Conservation (phyloP, 2,329 filamentous ascomycete species). For the Ophiosphaerella narmari region DNA sequence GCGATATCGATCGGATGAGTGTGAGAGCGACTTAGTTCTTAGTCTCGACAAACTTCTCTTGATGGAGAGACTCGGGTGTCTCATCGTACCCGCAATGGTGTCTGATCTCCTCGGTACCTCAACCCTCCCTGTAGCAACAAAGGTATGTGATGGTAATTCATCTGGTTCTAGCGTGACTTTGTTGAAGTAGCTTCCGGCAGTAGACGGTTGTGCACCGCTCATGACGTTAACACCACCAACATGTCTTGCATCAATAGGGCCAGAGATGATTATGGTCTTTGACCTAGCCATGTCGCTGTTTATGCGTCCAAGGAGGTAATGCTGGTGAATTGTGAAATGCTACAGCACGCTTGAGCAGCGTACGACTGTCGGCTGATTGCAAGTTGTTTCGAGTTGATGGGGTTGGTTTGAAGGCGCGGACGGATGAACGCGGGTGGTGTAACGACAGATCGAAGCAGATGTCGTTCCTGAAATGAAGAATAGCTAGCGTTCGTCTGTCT, state of each 20-base stretch:
- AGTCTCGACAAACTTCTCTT: conserved; percentile 32
- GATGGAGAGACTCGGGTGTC: conserved; percentile 31
- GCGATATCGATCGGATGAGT: conserved; percentile 14
- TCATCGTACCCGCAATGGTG: conserved; percentile 28
- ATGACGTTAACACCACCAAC: conserved; percentile 37
- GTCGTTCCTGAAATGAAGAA: conserved; percentile 8
- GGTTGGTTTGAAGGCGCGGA: conserved; percentile 2
- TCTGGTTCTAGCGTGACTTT: conserved; percentile 26
- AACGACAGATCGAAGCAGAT: conserved; percentile 1
- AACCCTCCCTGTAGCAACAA: conserved; percentile 25
- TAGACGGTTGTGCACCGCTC: conserved; percentile 19
- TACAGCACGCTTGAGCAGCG: conserved; percentile 8
- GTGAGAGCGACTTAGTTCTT: conserved; percentile 22
- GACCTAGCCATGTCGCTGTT: conserved; percentile 22
- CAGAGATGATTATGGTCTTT: conserved; percentile 34
- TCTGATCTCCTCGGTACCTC: conserved; percentile 35
- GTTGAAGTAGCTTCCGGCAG: conserved; percentile 25
- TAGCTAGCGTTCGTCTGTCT: conserved; percentile 1
- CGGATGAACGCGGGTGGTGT: conserved; percentile 7
- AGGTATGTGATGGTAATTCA: conserved; percentile 32
- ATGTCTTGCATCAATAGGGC: conserved; percentile 40
- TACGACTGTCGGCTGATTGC: conserved; percentile 19
- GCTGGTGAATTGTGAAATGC: conserved; percentile 6
- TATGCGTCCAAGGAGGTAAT: conserved; percentile 4
- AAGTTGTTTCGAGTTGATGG: conserved; percentile 26